These are phyloP conservation scores for Jimgerdemannia flammicorona DNA, from an alignment of 192 early-diverging fungal species.

Conservation along the genomic window DNA sequence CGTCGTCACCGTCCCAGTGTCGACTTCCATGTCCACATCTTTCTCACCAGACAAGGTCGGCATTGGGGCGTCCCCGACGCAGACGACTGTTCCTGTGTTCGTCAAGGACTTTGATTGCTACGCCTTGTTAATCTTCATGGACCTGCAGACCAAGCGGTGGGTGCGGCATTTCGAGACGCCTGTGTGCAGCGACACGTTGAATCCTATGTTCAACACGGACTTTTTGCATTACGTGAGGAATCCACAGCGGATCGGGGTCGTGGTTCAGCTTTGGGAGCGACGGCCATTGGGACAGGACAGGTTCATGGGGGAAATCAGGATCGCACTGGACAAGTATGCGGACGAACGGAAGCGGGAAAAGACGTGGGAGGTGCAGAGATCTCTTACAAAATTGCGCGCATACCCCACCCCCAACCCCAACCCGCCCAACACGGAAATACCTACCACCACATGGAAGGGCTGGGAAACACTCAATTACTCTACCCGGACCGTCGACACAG, in stretches of 20 bases:
- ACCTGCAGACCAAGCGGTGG: slow-evolving; percentile 3
- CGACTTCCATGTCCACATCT: background rate
- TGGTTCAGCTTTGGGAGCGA: slow-evolving; percentile 14
- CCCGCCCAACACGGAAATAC: background rate
- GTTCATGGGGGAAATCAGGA: slow-evolving; percentile 11
- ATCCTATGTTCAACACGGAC: background rate
- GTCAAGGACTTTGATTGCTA: background rate
- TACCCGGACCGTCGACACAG: background rate
- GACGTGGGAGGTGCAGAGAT: slow-evolving; percentile 16
- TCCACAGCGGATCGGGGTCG: background rate
- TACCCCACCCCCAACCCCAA: background rate
- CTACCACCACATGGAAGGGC: background rate
- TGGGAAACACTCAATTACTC: background rate
- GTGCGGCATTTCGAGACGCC: background rate
- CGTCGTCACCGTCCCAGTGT: background rate
- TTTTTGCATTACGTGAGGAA: slow-evolving; percentile 12
- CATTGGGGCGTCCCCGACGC: background rate
- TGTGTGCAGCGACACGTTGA: background rate
- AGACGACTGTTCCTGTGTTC: background rate
- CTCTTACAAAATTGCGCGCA: slow-evolving; percentile 6
- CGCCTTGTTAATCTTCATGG: background rate
- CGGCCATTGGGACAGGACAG: slow-evolving; percentile 8
- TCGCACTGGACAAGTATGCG: slow-evolving; percentile 10
- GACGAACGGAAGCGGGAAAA: slow-evolving; percentile 5
- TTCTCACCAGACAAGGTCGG: background rate